These are phyloP conservation scores for Russula brevipes DNA, from an alignment of 768 basidiomycete genomes.

Conservation along the genomic window DNA sequence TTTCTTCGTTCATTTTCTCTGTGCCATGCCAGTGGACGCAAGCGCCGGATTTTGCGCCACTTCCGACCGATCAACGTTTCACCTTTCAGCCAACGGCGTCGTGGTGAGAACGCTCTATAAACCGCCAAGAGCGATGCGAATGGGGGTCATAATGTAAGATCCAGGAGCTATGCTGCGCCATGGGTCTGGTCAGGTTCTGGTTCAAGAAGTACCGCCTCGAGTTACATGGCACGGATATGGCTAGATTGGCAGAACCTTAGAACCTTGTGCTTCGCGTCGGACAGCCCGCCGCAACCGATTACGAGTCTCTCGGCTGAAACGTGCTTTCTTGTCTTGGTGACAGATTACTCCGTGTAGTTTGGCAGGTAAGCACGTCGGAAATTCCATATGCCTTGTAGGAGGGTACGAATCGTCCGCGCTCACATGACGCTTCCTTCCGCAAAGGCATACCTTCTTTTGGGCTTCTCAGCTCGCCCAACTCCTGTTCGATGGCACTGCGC, in stretches of 20 bases:
- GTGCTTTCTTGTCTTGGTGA: background rate
- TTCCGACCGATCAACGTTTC: constrained; percentile 8
- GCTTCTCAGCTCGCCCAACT: too few species aligned
- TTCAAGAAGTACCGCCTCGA: background rate
- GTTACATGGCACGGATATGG: background rate
- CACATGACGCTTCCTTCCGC: too few species aligned
- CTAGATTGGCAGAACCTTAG: too few species aligned
- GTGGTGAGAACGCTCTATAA: background rate
- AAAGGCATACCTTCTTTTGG: too few species aligned
- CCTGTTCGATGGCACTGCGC: background rate
- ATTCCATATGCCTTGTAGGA: background rate
- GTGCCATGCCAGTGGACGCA: too few species aligned
- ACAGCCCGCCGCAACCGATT: background rate
- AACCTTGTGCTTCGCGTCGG: background rate
- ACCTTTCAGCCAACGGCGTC: background rate
- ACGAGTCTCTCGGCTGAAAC: background rate
- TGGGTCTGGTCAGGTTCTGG: background rate
- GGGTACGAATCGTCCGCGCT: background rate
- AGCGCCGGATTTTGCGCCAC: background rate
- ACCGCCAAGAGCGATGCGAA: background rate
- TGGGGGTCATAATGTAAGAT: background rate
- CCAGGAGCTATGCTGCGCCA: background rate
- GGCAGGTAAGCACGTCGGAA: background rate
- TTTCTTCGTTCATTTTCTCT: background rate
- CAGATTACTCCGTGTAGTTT: background rate